Base-by-base conservation (phyloP, 345 rosid genomes). In the Gossypioides kirkii region DNA sequence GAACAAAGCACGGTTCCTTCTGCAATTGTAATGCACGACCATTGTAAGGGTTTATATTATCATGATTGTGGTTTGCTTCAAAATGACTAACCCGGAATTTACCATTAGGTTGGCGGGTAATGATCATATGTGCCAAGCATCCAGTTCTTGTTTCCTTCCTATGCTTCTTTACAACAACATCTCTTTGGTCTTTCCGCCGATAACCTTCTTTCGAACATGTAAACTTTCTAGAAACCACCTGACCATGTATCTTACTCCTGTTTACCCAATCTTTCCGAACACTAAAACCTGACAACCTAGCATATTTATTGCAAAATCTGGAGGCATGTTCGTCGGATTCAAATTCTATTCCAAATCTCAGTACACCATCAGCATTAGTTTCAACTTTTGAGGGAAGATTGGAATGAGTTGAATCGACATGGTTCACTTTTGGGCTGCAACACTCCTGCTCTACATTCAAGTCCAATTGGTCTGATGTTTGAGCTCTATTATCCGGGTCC, bases 91-190 rank as follows among this genome's bases (percentile, higher is more conserved):
- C 81, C 62, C 69, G 60, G 25, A 77, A 80, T 74, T 74, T 77
- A 58, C 86, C 86, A 80, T 75, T 63, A 60, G 23, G 66, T n/a
- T 78, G 75, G 28, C 71, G 83, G 55, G 83, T 78, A 58, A 80
- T 59, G 70, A 76, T 80, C 85, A 77, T 82, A 45, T 79, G 79
- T 18, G 83, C 85, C 76, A 82, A 72, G 76, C 83, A 82, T 75
- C 83, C 85, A 22, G 76, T 82, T 73, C 80, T 80, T 60, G 80
- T 82, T 66, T 80, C 81, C 75, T 77, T 80, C 52, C 70, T 42
- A 10, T 69, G 65, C 74, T 82, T 82, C 74, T 78, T 77, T 41
- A 42, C 76, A 64, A 72, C 70, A 45, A 67, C 76, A 59, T 26
- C 52, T 55, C 74, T 69, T 32, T 77, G 78, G 20, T 72, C 38